phyloP scores from a whole-genome alignment of 257 asterid genomes.

The Coffea canephora region DNA sequence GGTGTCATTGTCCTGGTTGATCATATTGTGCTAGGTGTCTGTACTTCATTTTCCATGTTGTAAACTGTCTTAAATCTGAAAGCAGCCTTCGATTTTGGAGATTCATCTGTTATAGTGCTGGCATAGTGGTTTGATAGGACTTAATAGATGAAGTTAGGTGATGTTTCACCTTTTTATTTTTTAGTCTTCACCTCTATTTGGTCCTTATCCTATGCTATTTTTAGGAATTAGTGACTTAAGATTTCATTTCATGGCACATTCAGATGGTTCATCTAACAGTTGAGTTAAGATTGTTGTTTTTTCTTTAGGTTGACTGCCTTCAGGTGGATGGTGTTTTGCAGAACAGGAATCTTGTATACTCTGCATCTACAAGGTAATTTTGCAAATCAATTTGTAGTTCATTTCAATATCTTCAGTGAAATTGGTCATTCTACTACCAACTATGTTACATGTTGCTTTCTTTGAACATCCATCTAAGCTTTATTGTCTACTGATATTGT shows the following conservation, averaged over 20 bases:
- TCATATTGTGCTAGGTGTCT: neutral
- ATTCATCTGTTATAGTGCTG: neutral
- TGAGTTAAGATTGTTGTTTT: conserved; percentile 8
- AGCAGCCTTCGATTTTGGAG: neutral
- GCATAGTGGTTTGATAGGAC: neutral
- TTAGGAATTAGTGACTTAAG: neutral
- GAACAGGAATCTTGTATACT: conserved; percentile 83
- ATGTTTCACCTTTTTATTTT: neutral
- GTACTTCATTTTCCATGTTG: neutral
- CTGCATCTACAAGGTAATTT: conserved; percentile 92
- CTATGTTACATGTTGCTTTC: neutral
- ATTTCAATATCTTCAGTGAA: neutral
- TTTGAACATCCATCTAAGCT: neutral
- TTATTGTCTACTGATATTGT: conserved; percentile 3
- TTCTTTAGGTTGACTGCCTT: conserved; percentile 89
- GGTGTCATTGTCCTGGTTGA: neutral
- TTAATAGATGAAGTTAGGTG: neutral
- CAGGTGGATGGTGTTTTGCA: conserved; percentile 96
- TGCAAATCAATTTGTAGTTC: neutral
- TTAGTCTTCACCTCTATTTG: neutral
- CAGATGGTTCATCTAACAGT: conserved; percentile 1
- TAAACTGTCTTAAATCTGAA: neutral
- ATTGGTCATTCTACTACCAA: conserved; percentile 2
- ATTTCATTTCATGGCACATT: neutral
- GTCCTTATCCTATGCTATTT: neutral